A percentile compares a stretch with the other conserved stretches of the same genome.
Conservation (phyloP, 345 rosid genomes). For the Ceriops decandra region DNA sequence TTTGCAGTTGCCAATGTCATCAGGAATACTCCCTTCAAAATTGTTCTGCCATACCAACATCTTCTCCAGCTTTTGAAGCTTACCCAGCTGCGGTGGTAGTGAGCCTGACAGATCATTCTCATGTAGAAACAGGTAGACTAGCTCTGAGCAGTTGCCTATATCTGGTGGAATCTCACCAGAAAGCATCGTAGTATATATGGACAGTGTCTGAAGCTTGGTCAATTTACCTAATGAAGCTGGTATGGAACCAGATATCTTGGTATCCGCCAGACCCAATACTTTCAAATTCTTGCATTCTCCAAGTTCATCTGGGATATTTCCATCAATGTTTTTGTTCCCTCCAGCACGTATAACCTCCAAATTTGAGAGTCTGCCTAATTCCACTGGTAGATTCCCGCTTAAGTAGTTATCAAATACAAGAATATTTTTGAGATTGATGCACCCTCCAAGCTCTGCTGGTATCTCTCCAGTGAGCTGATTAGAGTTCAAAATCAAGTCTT, state of each 20-base stretch:
- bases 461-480: conserved; percentile 76
- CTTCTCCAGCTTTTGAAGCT: conserved; percentile 62
- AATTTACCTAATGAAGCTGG: conserved; percentile 76
- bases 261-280: conserved; percentile 75
- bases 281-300: conserved; percentile 73
- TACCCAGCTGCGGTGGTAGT: conserved; percentile 67
- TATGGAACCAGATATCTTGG: conserved; percentile 60
- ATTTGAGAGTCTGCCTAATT: conserved; percentile 56
- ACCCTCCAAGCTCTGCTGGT: conserved; percentile 52
- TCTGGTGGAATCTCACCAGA: conserved; percentile 81
- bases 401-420: conserved; percentile 63
- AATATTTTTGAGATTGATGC: conserved; percentile 43
- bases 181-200: conserved; percentile 68
- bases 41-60: conserved; percentile 76
- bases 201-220: conserved; percentile 62
- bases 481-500: conserved; percentile 60
- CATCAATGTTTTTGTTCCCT: conserved; percentile 74
- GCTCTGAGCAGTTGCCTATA: conserved; percentile 81
- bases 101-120: conserved; percentile 82
- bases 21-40: conserved; percentile 73
- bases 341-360: conserved; percentile 78
- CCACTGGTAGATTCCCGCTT: conserved; percentile 60
- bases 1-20: conserved; percentile 75
- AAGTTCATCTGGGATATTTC: conserved; percentile 65
- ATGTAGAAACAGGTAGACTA: conserved; percentile 68